Evolutionary conservation across 169 alveolate genomes (phyloP), one percentile per base, ranked within the genome.

Genomic region (Plasmodium billcollinsi): DNA sequence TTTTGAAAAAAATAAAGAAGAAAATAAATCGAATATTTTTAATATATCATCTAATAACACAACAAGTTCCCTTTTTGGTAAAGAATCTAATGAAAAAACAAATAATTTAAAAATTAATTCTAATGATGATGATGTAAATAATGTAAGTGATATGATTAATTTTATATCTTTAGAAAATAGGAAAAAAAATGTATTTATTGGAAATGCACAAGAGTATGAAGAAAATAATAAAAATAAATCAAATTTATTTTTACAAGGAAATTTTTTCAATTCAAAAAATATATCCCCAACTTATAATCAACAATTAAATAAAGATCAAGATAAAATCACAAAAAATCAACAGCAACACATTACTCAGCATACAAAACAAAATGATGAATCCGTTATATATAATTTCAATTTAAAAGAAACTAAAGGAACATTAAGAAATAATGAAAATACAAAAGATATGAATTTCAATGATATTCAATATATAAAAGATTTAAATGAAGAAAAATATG

Each of bases 341-440:
- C 14, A 59, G 9, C 59, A 61, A 59, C 47, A 39, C 9, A 8
- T 39, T 15, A 21, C 8, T 61, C 67, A 54, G 0, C 20, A 74
- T 49, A 47, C 45, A 29, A 50, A 56, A 33, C 76, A 63, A 69
- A 6, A 18, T 6, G 65, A 56, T 56, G 11, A 56, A 18, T 61
- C 33, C 20, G 21, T 24, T 83, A 8, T 47, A 21, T 65, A 63
- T 63, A 83, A 83, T 83, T 52, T 69, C 14, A 78, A 83, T 26
- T 63, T 83, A 58, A 83, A 83, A 72, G 91, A 83, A 83, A 69
- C 91, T 6, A 83, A 83, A 62, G 91, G 91, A 49, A 83, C 91
- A 11, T 83, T 83, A 56, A 67, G 91, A 56, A 83, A 11, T 18
- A 70, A 83, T 83, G 83, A 83, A 54, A 54, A 69, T 83, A 70